Base-by-base conservation (phyloP, 2,329 filamentous ascomycete genomes). In the Fusarium odoratissimum region DNA sequence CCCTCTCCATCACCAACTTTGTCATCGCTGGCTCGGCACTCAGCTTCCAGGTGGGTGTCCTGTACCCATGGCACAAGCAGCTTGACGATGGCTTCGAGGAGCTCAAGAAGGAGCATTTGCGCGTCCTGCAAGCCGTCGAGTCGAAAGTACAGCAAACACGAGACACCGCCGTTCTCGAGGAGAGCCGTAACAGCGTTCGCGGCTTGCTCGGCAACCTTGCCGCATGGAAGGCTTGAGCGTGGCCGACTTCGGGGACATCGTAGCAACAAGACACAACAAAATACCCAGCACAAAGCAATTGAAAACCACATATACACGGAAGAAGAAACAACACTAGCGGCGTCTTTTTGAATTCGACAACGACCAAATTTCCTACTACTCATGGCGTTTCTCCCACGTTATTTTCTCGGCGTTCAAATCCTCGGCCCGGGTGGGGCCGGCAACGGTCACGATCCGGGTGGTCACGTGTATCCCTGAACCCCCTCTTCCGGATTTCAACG, bases 31-130 rank as follows among this genome's bases (percentile, higher is more conserved):
- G 86, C 35, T 91, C 90, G 8, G 91, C 91, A 0, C 84, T 93
- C 38, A 84, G 84, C 40, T 93, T 93, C 79, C 91, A 92, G 80
- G 89, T 92, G 55, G 90, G 89, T 74, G 91, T 93, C 42, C 84
- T 93, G 16, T 92, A 92, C 79, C 91, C 91, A 3, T 92, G 91
- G 91, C 91, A 92, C 80, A 86, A 91, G 75, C 84, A 91, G 77
- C 82, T 93, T 11, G 89, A 92, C 70, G 85, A 87, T 25, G 87
- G 89, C 67, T 92, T 92, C 75, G 74, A 78, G 57, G 69, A 70
- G 11, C 67, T 78, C 52, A 77, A 75, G 71, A 76, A 63, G 63
- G 76, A 78, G 60, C 76, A 78, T 51, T 41, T 76, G 13, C 69
- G 71, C 25, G 74, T 78, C 49, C 59, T 78, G 21, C 42, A 52